phyloP scores from a whole-genome alignment of 2,329 filamentous ascomycete genomes.

The Uncinocarpus reesii region DNA sequence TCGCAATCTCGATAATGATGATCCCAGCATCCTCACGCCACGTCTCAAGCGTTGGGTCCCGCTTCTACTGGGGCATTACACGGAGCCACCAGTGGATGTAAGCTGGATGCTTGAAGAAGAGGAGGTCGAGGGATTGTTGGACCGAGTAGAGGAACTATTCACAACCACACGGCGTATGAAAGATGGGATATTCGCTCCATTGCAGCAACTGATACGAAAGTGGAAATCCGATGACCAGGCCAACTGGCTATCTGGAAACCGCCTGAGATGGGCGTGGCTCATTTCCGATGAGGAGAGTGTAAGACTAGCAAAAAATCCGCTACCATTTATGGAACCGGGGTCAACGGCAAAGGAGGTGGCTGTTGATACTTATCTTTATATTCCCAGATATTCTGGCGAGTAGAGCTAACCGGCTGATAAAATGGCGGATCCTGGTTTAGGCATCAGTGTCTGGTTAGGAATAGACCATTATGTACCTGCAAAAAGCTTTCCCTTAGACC shows the following conservation, averaged over 20 bases:
- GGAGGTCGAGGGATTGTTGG: slow-evolving; percentile 21
- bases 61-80: slow-evolving; percentile 29
- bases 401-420: too few species aligned
- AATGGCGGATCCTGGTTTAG: too few species aligned
- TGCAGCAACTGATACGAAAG: neutral
- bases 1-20: slow-evolving; percentile 11
- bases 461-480: too few species aligned
- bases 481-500: too few species aligned
- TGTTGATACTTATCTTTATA: slow-evolving; percentile 28
- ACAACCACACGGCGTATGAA: neutral
- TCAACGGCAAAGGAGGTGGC: neutral
- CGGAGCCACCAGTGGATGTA: slow-evolving; percentile 24
- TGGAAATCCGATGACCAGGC: slow-evolving; percentile 13
- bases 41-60: slow-evolving; percentile 30
- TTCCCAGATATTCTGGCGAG: slow-evolving; percentile 21
- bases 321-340: slow-evolving; percentile 21
- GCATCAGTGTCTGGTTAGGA: too few species aligned
- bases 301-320: slow-evolving; percentile 28
- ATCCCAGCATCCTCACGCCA: slow-evolving; percentile 21
- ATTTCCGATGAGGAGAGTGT: slow-evolving; percentile 33
- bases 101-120: slow-evolving; percentile 25
- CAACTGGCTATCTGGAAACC: slow-evolving; percentile 30
- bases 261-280: slow-evolving; percentile 37
- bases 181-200: neutral
- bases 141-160: slow-evolving; percentile 17